Conservation (phyloP, 1,284 basidiomycete genomes). For the Rhodotorula mucilaginosa region DNA sequence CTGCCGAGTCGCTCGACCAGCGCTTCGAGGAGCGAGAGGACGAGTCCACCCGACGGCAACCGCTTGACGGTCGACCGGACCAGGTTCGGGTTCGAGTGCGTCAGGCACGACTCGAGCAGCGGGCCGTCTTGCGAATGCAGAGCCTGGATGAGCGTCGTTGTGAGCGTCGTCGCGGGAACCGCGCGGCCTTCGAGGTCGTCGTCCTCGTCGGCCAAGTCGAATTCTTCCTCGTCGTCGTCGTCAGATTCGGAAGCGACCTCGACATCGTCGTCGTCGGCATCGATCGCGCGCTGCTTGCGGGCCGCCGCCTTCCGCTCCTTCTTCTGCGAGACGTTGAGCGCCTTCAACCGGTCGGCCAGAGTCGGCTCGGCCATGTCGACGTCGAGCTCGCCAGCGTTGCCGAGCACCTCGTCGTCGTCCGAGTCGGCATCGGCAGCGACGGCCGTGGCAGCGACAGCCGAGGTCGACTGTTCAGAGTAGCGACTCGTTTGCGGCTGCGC, state of each 20-base stretch:
- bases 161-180: constrained; percentile 81
- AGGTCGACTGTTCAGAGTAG: constrained; percentile 30
- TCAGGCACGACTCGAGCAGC: constrained; percentile 81
- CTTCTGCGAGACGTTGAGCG: constrained; percentile 58
- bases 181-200: constrained; percentile 46
- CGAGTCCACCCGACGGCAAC: constrained; percentile 77
- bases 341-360: constrained; percentile 79
- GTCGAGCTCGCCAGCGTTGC: constrained; percentile 58
- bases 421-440: constrained; percentile 27
- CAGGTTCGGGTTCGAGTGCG: constrained; percentile 73
- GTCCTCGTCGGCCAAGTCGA: constrained; percentile 12
- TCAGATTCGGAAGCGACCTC: constrained; percentile 33
- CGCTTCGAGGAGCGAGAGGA: constrained; percentile 79
- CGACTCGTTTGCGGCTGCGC: constrained; percentile 30
- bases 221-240: constrained; percentile 28
- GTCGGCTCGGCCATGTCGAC: constrained; percentile 83
- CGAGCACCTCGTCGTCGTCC: constrained; percentile 43
- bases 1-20: constrained; percentile 81
- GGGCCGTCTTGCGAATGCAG: constrained; percentile 90
- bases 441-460: constrained; percentile 21
- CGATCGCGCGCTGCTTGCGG: constrained; percentile 30
- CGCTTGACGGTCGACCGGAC: constrained; percentile 85
- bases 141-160: constrained; percentile 92
- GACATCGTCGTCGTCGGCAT: constrained; percentile 43
- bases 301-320: constrained; percentile 46